Evolutionary conservation across 73 alveolate genomes (phyloP).

Genomic region (Paramecium tetraurelia): DNA sequence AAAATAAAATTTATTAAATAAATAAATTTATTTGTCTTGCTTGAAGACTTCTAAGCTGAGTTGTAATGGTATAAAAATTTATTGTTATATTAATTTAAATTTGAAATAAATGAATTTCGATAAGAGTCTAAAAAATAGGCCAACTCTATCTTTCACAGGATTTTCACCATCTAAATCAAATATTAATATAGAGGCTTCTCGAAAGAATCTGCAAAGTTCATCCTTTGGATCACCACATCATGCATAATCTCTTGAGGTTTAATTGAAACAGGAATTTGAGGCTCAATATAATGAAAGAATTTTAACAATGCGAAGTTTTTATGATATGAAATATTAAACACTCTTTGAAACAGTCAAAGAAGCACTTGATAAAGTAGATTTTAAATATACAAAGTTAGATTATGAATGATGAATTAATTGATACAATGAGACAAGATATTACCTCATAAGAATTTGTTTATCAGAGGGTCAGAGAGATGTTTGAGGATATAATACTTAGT

Average conservation of each 20-base stretch:
- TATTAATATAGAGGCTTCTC: not conserved
- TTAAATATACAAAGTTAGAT: not conserved
- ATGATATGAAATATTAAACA: conserved; percentile 62
- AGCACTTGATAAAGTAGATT: conserved; percentile 48
- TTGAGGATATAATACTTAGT: conserved; percentile 58
- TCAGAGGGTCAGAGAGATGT: conserved; percentile 51
- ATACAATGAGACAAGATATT: conserved; percentile 54
- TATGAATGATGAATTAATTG: conserved; percentile 53
- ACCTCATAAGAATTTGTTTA: conserved; percentile 54
- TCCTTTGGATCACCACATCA: conserved; percentile 24
- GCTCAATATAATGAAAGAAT: conserved; percentile 59
- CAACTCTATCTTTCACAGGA: conserved; percentile 16
- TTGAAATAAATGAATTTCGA: conserved; percentile 34
- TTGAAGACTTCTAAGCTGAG: not conserved
- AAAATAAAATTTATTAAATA: not conserved
- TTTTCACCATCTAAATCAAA: conserved; percentile 21
- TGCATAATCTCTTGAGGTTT: not conserved
- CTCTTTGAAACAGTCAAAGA: conserved; percentile 56
- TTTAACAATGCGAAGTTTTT: conserved; percentile 52
- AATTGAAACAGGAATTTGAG: conserved; percentile 40
- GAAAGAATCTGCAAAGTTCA: not conserved
- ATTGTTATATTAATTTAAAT: conserved; percentile 36
- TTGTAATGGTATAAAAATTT: not conserved
- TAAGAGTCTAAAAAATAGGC: not conserved
- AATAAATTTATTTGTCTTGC: not conserved